phyloP scores from a whole-genome alignment of 495 filamentous ascomycete species.

The Neurospora sp. region DNA sequence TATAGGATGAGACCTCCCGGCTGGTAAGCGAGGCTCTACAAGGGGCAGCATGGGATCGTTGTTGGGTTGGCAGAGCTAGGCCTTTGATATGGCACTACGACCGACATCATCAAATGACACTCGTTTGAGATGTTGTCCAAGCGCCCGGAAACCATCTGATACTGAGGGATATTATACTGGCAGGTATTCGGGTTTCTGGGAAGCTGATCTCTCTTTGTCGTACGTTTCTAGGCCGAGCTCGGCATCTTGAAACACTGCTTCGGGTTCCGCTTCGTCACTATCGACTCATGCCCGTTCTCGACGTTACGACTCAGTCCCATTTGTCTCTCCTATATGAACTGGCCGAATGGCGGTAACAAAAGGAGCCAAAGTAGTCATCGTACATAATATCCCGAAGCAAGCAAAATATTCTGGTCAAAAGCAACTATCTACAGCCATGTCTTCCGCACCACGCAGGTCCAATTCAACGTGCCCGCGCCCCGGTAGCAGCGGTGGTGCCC shows the following conservation, averaged over 20 bases:
- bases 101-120: neutral
- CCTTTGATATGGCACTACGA: neutral
- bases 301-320: neutral
- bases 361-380: neutral
- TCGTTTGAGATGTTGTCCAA: neutral
- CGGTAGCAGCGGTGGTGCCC: neutral
- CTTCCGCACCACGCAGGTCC: slow-evolving; percentile 5
- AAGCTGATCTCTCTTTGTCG: neutral
- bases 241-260: neutral
- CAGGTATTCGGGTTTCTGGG: neutral
- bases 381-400: neutral
- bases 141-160: neutral
- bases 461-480: slow-evolving; percentile 18
- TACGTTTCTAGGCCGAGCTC: neutral
- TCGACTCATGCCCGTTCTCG: neutral
- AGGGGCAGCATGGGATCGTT: neutral
- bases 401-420: neutral
- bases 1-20: neutral
- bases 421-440: slow-evolving; percentile 5
- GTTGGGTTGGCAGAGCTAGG: neutral
- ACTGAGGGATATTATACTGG: neutral
- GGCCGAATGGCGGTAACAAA: neutral
- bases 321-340: neutral
- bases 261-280: neutral
- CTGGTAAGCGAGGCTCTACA: neutral